Conservation (phyloP, 106 monocot genomes). For the Xerophyta viscosa region DNA sequence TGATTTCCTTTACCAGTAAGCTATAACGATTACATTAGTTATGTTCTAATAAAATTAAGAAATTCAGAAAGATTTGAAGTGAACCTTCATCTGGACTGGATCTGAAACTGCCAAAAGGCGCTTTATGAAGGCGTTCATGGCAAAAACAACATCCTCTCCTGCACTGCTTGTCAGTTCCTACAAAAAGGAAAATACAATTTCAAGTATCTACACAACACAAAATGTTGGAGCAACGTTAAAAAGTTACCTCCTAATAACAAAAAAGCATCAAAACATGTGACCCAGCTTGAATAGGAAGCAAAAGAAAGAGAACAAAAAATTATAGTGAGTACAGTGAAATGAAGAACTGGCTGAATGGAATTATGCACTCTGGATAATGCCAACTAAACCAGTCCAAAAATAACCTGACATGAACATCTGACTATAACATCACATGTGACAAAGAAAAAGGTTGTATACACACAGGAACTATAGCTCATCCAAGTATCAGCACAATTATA, state of each 20-base stretch:
- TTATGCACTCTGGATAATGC: too few species aligned
- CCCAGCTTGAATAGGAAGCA: neutral
- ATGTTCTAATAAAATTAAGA: neutral
- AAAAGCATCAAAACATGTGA: neutral
- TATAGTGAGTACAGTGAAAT: too few species aligned
- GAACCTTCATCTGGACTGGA: constrained; percentile 87
- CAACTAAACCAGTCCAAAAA: too few species aligned
- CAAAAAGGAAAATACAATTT: constrained; percentile 1
- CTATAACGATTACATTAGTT: too few species aligned
- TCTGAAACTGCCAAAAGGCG: constrained; percentile 80
- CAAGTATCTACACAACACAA: too few species aligned
- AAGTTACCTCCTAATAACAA: neutral
- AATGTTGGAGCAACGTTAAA: neutral
- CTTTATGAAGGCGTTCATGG: constrained; percentile 94
- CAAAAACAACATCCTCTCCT: constrained; percentile 87
- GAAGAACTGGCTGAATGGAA: too few species aligned
- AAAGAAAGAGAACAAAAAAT: neutral
- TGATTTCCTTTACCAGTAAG: too few species aligned
- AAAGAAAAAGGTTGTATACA: too few species aligned
- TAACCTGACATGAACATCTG: too few species aligned
- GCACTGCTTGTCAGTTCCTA: constrained; percentile 85
- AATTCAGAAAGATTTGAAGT: neutral
- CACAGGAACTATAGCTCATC: too few species aligned
- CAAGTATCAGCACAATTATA: too few species aligned
- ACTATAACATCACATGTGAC: too few species aligned